Conservation (phyloP, 2,329 filamentous ascomycete species). For the Penicillium polonicum region DNA sequence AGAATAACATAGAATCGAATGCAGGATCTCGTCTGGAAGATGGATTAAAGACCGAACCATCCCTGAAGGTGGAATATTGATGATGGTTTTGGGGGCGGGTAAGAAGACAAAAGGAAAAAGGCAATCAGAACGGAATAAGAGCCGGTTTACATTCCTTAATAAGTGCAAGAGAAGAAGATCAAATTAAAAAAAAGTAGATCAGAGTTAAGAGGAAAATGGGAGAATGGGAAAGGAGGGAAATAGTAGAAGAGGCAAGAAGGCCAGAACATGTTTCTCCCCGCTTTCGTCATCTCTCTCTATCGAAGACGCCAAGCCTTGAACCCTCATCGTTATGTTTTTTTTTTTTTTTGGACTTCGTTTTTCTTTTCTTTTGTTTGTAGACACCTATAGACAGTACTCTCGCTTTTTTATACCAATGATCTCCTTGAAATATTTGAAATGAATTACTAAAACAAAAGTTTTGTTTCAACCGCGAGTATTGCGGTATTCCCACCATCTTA, state of each 20-base stretch:
- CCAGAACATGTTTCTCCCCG: neutral
- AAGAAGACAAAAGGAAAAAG: neutral
- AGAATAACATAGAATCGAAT: constrained; percentile 69
- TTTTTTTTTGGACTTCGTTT: neutral
- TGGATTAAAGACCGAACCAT: constrained; percentile 36
- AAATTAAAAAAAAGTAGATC: neutral
- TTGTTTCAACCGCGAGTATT: neutral
- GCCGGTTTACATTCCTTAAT: neutral
- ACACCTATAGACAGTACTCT: neutral
- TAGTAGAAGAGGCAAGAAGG: no score
- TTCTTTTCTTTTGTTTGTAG: neutral
- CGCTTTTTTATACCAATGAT: neutral
- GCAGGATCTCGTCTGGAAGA: constrained; percentile 82
- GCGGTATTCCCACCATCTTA: neutral
- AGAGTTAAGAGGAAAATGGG: neutral
- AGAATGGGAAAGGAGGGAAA: neutral
- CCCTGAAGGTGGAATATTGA: constrained; percentile 18
- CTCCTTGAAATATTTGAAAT: neutral
- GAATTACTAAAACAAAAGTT: neutral
- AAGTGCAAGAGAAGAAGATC: neutral
- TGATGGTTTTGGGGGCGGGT: neutral
- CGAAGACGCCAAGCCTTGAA: neutral
- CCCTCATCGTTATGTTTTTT: neutral
- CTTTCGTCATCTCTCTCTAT: neutral
- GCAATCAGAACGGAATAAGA: neutral